Evolutionary conservation across 306 rosid genomes (phyloP).

Genomic region (Erythrophleum fordii): DNA sequence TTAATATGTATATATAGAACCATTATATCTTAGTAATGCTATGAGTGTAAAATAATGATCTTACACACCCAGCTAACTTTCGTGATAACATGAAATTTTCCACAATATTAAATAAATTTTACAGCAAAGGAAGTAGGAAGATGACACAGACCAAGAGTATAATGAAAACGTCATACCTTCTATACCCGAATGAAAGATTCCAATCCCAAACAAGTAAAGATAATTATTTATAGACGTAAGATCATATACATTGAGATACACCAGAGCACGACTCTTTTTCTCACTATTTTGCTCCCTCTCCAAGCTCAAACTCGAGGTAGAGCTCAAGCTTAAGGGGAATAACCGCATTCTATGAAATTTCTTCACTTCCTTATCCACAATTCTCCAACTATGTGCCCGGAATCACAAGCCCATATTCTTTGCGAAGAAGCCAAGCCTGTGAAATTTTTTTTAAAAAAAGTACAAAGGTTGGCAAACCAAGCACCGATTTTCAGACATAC

Average conservation of each 20-base stretch:
- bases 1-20: no score
- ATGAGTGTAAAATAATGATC: neutral
- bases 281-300: conserved; percentile 47
- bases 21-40: neutral
- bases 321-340: conserved; percentile 44
- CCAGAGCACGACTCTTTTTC: conserved; percentile 44
- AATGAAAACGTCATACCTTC: conserved; percentile 63
- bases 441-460: neutral
- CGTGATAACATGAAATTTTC: neutral
- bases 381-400: conserved; percentile 26
- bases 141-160: neutral
- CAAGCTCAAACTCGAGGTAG: conserved; percentile 10
- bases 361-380: conserved; percentile 40
- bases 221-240: conserved; percentile 89
- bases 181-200: conserved; percentile 91
- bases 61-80: neutral
- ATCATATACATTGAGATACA: conserved; percentile 90
- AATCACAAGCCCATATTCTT: conserved; percentile 54
- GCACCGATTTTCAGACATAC: neutral
- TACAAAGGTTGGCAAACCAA: neutral
- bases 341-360: conserved; percentile 57
- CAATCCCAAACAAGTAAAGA: conserved; percentile 81
- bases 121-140: neutral
- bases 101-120: neutral
- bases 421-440: conserved; percentile 30